Conservation (phyloP, 352 stramenopile genomes). For the Phytophthora pluvialis region DNA sequence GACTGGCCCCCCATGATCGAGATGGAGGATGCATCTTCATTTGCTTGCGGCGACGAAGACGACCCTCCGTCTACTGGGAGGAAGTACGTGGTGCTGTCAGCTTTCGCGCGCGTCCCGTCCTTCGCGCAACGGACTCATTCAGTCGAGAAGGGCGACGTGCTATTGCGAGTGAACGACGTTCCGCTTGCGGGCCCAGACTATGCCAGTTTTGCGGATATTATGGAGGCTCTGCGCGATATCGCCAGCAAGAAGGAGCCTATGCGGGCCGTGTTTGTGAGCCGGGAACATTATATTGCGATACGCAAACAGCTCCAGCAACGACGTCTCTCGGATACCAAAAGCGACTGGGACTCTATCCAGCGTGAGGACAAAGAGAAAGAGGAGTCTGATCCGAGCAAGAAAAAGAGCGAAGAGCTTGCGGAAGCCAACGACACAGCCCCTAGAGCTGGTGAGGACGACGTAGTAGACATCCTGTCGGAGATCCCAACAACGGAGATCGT, state of each 20-base stretch:
- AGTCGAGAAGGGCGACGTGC: conserved; percentile 69
- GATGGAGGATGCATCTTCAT: conserved; percentile 55
- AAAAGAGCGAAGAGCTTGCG: conserved; percentile 21
- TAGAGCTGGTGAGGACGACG: conserved; percentile 4
- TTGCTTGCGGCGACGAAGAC: conserved; percentile 62
- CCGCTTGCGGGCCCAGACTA: conserved; percentile 57
- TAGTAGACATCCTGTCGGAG: conserved; percentile 21
- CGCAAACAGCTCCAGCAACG: conserved; percentile 28
- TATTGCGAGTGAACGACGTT: conserved; percentile 67
- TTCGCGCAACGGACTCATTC: conserved; percentile 72
- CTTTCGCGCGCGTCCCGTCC: conserved; percentile 74
- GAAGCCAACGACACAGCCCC: conserved; percentile 7
- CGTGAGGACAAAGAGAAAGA: conserved; percentile 1
- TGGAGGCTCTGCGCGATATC: conserved; percentile 60
- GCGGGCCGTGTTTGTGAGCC: conserved; percentile 59
- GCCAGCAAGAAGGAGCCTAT: conserved; percentile 61
- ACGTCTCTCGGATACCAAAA: conserved; percentile 12
- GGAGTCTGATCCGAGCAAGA: background rate
- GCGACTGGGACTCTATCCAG: conserved; percentile 6
- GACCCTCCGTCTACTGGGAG: conserved; percentile 46
- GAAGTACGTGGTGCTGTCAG: conserved; percentile 73
- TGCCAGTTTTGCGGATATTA: conserved; percentile 61
- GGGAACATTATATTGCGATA: conserved; percentile 61
- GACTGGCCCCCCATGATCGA: conserved; percentile 88
- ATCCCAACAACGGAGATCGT: conserved; percentile 55